These are phyloP conservation scores for Xerocomus amazonicus DNA, from an alignment of 1,284 basidiomycete species.

Conservation along the genomic window DNA sequence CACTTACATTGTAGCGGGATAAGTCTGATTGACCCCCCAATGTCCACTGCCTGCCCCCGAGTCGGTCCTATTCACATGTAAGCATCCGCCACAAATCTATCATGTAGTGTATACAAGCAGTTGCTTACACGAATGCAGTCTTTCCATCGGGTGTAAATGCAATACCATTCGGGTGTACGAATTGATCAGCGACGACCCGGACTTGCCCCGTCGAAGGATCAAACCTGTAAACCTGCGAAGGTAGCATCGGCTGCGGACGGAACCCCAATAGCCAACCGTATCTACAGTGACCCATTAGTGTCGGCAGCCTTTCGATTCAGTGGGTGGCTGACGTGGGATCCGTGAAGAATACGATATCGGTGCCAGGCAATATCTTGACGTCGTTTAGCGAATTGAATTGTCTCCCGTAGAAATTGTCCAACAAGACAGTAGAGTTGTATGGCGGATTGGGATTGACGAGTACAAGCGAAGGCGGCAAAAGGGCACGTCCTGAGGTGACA, in stretches of 20 bases:
- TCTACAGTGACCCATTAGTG: slow-evolving; percentile 31
- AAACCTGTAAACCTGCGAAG: slow-evolving; percentile 72
- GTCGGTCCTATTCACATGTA: slow-evolving; percentile 42
- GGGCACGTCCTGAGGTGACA: slow-evolving; percentile 64
- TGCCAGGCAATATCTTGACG: slow-evolving; percentile 66
- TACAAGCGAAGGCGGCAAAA: slow-evolving; percentile 58
- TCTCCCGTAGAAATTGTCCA: slow-evolving; percentile 72
- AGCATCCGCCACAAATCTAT: neutral
- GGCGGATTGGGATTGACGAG: slow-evolving; percentile 64
- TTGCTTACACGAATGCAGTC: slow-evolving; percentile 61
- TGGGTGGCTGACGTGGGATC: slow-evolving; percentile 46
- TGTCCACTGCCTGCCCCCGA: slow-evolving; percentile 48
- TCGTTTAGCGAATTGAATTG: slow-evolving; percentile 85
- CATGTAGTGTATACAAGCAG: slow-evolving; percentile 9
- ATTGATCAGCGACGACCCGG: slow-evolving; percentile 67
- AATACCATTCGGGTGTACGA: slow-evolving; percentile 62
- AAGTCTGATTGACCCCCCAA: slow-evolving; percentile 54
- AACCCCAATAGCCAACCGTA: slow-evolving; percentile 66
- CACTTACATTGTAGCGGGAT: slow-evolving; percentile 65
- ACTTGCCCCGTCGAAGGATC: slow-evolving; percentile 61
- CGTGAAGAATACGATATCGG: slow-evolving; percentile 64
- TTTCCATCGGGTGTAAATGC: slow-evolving; percentile 65
- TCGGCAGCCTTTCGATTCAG: too few relatives aligned
- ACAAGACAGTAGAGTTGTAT: slow-evolving; percentile 59
- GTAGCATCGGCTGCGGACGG: slow-evolving; percentile 59